These are phyloP conservation scores for Gnomoniopsis smithogilvyi DNA, from an alignment of 2,329 filamentous ascomycete species.

Conservation along the genomic window DNA sequence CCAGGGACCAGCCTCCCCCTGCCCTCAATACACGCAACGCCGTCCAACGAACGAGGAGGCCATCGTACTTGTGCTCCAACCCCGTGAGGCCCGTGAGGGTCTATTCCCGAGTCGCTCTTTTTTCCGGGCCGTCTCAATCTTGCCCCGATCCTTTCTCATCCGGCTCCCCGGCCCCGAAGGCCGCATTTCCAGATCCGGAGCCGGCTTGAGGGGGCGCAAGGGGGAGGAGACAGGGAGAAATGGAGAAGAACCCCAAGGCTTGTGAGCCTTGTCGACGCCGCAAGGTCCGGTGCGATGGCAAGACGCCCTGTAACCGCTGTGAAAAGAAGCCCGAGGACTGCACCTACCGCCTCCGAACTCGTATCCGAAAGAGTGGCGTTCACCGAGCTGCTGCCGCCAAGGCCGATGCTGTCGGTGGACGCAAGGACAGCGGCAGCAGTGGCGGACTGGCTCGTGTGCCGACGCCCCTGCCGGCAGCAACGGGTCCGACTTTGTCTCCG, in stretches of 20 bases:
- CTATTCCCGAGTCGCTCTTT: too few species aligned
- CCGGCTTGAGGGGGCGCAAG: too few species aligned
- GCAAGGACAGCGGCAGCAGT: neutral
- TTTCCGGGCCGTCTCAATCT: too few species aligned
- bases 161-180: too few species aligned
- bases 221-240: neutral
- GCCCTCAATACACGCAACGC: too few species aligned
- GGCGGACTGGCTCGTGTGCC: neutral
- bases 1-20: too few species aligned
- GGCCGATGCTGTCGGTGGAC: neutral
- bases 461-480: neutral
- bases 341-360: conserved; percentile 18
- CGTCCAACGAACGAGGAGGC: too few species aligned
- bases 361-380: conserved; percentile 13
- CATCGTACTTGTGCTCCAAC: too few species aligned
- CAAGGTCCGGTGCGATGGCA: conserved; percentile 18
- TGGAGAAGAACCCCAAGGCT: conserved; percentile 20
- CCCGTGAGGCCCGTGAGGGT: too few species aligned
- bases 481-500: neutral
- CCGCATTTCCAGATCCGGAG: neutral
- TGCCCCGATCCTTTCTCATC: too few species aligned
- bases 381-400: conserved; percentile 3
- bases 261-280: conserved; percentile 18
- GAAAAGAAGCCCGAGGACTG: conserved; percentile 15
- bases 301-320: conserved; percentile 18